Percentiles rank a stretch among this genome's conserved stretches.
Evolutionary conservation across 768 basidiomycete genomes (phyloP).

Genomic region (Neoboletus magnificus): DNA sequence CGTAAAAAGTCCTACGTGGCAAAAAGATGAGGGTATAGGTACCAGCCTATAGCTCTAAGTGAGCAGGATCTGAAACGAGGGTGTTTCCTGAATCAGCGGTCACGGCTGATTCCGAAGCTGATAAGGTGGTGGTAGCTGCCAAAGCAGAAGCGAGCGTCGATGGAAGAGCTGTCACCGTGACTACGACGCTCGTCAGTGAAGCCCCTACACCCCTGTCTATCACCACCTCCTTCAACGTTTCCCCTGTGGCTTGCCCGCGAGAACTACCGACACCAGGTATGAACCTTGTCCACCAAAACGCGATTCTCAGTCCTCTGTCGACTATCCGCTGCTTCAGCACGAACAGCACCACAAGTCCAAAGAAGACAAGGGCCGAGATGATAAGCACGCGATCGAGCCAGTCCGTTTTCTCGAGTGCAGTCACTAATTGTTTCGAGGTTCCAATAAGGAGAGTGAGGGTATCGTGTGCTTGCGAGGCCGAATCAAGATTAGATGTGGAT

Average conservation of each 20-base stretch:
- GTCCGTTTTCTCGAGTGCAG: constrained; percentile 85
- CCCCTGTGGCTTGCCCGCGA: background rate
- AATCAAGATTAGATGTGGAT: constrained; percentile 72
- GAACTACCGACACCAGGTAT: constrained; percentile 39
- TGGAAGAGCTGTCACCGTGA: background rate
- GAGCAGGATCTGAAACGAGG: constrained; percentile 1
- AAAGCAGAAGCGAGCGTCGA: constrained; percentile 13
- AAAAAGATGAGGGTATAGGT: background rate
- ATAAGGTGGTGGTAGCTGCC: constrained; percentile 1
- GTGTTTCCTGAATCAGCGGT: background rate
- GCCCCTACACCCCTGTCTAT: background rate
- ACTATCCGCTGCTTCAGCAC: constrained; percentile 86
- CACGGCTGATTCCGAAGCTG: background rate
- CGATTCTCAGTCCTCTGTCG: constrained; percentile 72
- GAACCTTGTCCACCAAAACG: constrained; percentile 87
- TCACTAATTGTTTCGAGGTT: constrained; percentile 82
- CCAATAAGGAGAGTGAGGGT: constrained; percentile 64
- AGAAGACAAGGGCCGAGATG: constrained; percentile 74
- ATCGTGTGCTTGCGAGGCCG: constrained; percentile 76
- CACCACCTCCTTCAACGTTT: constrained; percentile 7
- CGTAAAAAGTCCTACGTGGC: background rate
- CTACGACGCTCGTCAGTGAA: constrained; percentile 8
- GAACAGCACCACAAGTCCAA: constrained; percentile 78
- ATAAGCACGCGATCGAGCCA: constrained; percentile 90
- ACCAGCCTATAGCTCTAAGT: constrained; percentile 17